Base-by-base conservation (phyloP, 352 stramenopile genomes). In the Phytopythium oedochilum region DNA sequence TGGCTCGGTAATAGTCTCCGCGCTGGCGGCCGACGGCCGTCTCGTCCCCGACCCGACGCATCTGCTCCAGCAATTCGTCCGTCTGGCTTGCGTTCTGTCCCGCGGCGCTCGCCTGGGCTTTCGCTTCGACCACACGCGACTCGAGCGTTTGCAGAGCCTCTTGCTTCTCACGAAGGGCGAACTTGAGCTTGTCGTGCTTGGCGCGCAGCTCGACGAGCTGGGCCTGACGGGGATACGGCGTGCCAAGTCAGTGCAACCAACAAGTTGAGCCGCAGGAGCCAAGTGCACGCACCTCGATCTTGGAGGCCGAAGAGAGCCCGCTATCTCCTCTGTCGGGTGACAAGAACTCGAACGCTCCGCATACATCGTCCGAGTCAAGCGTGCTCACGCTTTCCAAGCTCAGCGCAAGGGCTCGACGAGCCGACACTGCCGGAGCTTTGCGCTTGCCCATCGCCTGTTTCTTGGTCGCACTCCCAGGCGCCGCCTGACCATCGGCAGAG, bases 1-100 rank as follows among this genome's bases (percentile, higher is more conserved):
- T 88, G 7, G 81, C 53, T 23, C 83, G 84, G 70, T 93, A 93
- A 57, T 93, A 93, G 35, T 93, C 81, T 34, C 81, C 81, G 6
- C 81, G 81, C 64, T 87, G 76, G 18, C 79, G 70, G 0, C 81
- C 78, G 32, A 86, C 44, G 22, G 69, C 57, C 22, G 83, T 80
- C 57, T 93, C 81, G 36, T 87, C 72, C 9, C 71, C 75, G 14
- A 83, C 72, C 7, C 57, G 55, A 10, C 75, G 75, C 46, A 88
- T 88, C n/a, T 75, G 82, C 23, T 91, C 78, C 9, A 78, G 68
- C 18, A 93, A 52, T 12, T 81, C 71, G 17, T 90, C 83, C 17
- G 84, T 63, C 15, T 83, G 73, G 9, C 58, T 72, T 11, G 78
- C 75, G 22, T 63, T 86, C 58, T 88, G 75, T 0, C 66, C 73